A percentile compares a stretch with the other conserved stretches of the same genome.
phyloP scores from a whole-genome alignment of 2,329 filamentous ascomycete genomes.

The Diaporthe velutina region DNA sequence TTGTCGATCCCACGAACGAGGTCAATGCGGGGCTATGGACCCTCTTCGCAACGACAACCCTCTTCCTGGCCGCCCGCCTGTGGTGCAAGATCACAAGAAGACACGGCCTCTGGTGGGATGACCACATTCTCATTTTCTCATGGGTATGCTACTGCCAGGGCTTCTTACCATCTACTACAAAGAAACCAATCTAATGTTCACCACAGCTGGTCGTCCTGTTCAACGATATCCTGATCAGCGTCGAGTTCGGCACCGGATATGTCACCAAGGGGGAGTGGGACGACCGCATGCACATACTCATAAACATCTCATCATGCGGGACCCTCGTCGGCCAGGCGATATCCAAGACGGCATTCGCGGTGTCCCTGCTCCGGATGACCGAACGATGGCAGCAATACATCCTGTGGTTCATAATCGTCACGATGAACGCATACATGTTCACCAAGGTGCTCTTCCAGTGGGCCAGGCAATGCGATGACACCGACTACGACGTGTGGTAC shows the following conservation, averaged over 20 bases:
- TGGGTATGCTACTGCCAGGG: constrained; percentile 20
- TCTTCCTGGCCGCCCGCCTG: constrained; percentile 30
- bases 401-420: constrained; percentile 30
- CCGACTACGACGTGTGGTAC: constrained; percentile 28
- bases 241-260: constrained; percentile 30
- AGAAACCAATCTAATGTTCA: background rate
- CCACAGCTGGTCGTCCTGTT: constrained; percentile 14
- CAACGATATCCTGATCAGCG: constrained; percentile 23
- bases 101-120: constrained; percentile 34
- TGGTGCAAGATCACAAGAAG: constrained; percentile 35
- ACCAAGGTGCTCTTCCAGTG: constrained; percentile 28
- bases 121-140: constrained; percentile 30
- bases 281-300: constrained; percentile 31
- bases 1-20: constrained; percentile 25
- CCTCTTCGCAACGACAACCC: constrained; percentile 18
- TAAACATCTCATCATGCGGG: constrained; percentile 25
- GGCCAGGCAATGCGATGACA: constrained; percentile 21
- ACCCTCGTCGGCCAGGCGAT: constrained; percentile 28
- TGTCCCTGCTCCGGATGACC: constrained; percentile 30
- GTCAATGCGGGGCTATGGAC: constrained; percentile 30
- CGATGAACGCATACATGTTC: constrained; percentile 31
- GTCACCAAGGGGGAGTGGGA: constrained; percentile 33
- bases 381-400: constrained; percentile 12
- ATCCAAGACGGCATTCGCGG: constrained; percentile 29
- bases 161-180: too few relatives aligned